Conservation (phyloP, 768 basidiomycete genomes). For the Mycena leptocephala region DNA sequence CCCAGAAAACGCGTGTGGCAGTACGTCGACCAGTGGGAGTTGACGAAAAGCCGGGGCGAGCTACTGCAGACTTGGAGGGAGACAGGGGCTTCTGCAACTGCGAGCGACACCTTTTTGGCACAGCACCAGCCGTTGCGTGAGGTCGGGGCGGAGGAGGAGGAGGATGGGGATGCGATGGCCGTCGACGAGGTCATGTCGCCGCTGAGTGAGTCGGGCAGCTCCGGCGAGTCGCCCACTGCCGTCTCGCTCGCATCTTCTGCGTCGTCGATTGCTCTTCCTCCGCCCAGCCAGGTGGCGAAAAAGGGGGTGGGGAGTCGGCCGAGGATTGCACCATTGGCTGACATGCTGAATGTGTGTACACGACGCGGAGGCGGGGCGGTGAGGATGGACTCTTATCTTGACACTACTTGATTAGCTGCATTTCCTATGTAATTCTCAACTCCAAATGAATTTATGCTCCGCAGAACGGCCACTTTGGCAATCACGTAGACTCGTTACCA, state of each 20-base stretch:
- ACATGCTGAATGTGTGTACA: constrained; percentile 62
- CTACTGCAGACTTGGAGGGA: constrained; percentile 70
- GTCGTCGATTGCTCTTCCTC: constrained; percentile 50
- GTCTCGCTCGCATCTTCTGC: constrained; percentile 57
- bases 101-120: constrained; percentile 56
- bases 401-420: too few relatives aligned
- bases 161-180: constrained; percentile 37
- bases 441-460: too few relatives aligned
- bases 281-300: constrained; percentile 34
- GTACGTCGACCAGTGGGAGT: constrained; percentile 80
- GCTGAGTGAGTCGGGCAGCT: constrained; percentile 24
- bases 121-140: constrained; percentile 55
- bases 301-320: constrained; percentile 31
- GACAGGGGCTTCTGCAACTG: too few relatives aligned
- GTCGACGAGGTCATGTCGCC: constrained; percentile 31
- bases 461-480: too few relatives aligned
- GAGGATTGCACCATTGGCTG: constrained; percentile 52
- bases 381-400: constrained; percentile 15
- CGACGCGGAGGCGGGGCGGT: constrained; percentile 47
- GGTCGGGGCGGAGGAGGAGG: constrained; percentile 45
- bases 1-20: constrained; percentile 85
- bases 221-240: constrained; percentile 38
- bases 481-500: too few relatives aligned
- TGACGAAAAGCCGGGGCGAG: constrained; percentile 75
- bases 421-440: too few relatives aligned